Evolutionary conservation across 352 stramenopile genomes (phyloP).

Genomic region (Pelagophyceae sp.): DNA sequence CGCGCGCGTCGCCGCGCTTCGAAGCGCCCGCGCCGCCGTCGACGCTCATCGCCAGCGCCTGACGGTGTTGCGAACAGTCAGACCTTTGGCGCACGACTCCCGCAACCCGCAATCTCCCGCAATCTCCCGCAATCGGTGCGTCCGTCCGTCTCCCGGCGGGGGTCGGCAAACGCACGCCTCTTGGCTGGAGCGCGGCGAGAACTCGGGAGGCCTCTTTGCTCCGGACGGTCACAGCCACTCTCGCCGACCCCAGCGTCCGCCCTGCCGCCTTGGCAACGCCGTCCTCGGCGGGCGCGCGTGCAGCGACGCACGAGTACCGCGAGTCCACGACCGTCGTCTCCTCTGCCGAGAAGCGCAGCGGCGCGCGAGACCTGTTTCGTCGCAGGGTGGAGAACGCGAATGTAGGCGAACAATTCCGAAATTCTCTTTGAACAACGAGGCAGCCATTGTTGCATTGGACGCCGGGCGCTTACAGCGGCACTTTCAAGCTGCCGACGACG

Average conservation of each 20-base stretch:
- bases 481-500: conserved; percentile 1
- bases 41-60: too few relatives aligned
- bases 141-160: not conserved
- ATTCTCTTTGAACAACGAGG: too few relatives aligned
- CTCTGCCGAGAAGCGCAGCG: not conserved
- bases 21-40: not conserved
- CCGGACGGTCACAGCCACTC: not conserved
- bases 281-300: not conserved
- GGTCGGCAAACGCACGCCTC: not conserved
- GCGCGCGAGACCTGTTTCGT: not conserved
- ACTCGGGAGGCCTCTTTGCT: not conserved
- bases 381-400: too few relatives aligned
- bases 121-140: too few relatives aligned
- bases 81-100: too few relatives aligned
- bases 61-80: too few relatives aligned
- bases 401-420: too few relatives aligned
- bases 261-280: too few relatives aligned
- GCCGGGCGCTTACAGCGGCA: too few relatives aligned
- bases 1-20: not conserved
- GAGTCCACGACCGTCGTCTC: not conserved
- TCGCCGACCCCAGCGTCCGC: not conserved
- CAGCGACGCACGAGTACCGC: not conserved
- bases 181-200: not conserved
- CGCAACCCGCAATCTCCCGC: too few relatives aligned
- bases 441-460: too few relatives aligned